Evolutionary conservation across 2,329 filamentous ascomycete genomes (phyloP), one percentile per base, ranked within the genome.

Genomic region (Cercospora janseana): DNA sequence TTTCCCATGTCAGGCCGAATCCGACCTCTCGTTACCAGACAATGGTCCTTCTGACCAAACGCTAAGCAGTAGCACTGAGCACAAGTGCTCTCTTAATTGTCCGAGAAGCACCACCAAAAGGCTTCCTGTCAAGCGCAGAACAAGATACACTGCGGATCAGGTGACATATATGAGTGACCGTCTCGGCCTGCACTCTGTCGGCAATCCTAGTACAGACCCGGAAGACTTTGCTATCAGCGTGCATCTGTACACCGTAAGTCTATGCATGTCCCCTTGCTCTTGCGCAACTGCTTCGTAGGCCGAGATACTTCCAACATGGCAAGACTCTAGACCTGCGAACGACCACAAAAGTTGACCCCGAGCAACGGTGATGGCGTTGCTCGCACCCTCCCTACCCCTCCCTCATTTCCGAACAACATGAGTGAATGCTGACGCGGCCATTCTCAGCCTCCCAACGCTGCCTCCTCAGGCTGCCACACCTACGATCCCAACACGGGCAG

Each of bases 121-220:
- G 37, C 46, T 52, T 31, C 38, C 50, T 9, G 32, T 51, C 45
- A 63, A 15, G 41, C 61, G 47, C 20, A 57, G 88, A 63, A 87
- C 80, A 29, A 78, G 76, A 32, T 87, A 89, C 63, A 72, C 75
- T 42, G 76, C 85, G 64, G 85, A 92, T 58, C 75, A 86, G 55
- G 88, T 95, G 29, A 85, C 88, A 6, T 95, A 95, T 70, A 95
- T 96, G 85, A 87, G 88, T 29, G 91, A 95, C 67, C 67, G 89
- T 72, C 81, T 95, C 21, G 91, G 91, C 15, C 76, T 96, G 32
- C 91, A 96, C 71, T 82, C 84, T 46, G 85, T 95, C 52, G 82
- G 80, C 58, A 95, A 95, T 69, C 80, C 81, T 20, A 82, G 87
- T 60, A 70, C 75, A 40, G 46, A 49, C 16, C 32, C 47, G 13